These are phyloP conservation scores for Mediolabrus comicus DNA, from an alignment of 108 stramenopile genomes.

Conservation along the genomic window DNA sequence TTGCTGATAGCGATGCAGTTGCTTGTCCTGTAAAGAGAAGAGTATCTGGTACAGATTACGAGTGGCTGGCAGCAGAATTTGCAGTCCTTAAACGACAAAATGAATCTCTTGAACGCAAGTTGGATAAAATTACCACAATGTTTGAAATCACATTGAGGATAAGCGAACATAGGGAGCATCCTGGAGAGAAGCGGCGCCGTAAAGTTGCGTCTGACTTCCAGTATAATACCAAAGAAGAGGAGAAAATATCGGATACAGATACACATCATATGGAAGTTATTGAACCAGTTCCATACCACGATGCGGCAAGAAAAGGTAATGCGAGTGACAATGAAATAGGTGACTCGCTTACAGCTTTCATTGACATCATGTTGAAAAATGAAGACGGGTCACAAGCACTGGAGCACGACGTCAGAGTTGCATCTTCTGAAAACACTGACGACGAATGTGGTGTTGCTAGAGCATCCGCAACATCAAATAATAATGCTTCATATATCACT, in stretches of 20 bases:
- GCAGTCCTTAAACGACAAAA: slow-evolving; percentile 25
- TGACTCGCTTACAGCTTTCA: slow-evolving; percentile 17
- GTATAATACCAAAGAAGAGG: neutral
- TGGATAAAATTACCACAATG: neutral
- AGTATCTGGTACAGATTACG: neutral
- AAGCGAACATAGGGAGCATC: neutral
- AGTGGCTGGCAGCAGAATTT: slow-evolving; percentile 27
- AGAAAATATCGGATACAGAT: neutral
- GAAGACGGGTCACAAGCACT: neutral
- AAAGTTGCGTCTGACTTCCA: neutral
- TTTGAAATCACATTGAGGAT: slow-evolving; percentile 13
- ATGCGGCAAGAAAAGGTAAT: neutral
- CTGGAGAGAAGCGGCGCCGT: slow-evolving; percentile 13
- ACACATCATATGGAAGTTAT: neutral
- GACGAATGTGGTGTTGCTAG: neutral
- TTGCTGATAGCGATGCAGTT: neutral
- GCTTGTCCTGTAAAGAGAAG: neutral
- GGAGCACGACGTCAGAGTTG: neutral
- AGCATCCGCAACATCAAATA: neutral
- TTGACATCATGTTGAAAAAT: slow-evolving; percentile 17
- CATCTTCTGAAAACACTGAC: neutral
- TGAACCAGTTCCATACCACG: slow-evolving; percentile 6
- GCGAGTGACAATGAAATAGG: neutral
- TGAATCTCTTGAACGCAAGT: slow-evolving; percentile 17
- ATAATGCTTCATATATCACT: neutral